Conservation (phyloP, 2,329 filamentous ascomycete genomes). For the Zymoseptoria pseudotritici region DNA sequence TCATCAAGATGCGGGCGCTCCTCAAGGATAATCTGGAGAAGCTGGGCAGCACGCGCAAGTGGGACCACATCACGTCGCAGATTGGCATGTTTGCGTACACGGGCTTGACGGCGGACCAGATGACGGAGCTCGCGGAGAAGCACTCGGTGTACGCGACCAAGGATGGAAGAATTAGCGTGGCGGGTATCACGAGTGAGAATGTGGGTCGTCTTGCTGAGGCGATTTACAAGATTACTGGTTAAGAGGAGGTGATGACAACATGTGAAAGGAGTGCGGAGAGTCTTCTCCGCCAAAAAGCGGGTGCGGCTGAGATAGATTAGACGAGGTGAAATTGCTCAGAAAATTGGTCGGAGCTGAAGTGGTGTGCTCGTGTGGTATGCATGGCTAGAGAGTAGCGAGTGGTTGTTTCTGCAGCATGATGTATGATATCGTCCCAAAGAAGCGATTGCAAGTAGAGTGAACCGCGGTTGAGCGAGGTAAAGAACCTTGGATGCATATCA, state of each 20-base stretch:
- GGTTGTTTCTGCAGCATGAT: no score
- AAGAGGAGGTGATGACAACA: slow-evolving; percentile 6
- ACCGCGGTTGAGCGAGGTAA: no score
- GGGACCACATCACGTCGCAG: slow-evolving; percentile 96
- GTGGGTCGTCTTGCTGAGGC: slow-evolving; percentile 73
- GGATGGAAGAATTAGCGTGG: slow-evolving; percentile 79
- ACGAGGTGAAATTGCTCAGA: no score
- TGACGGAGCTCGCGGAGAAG: slow-evolving; percentile 85
- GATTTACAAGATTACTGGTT: slow-evolving; percentile 75
- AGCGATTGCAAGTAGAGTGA: no score
- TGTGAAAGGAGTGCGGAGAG: no score
- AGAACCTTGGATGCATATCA: background rate
- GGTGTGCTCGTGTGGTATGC: no score
- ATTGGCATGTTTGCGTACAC: slow-evolving; percentile 99
- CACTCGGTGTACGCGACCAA: slow-evolving; percentile 97
- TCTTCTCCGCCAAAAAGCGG: no score
- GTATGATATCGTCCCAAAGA: no score
- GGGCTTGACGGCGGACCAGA: slow-evolving; percentile 81
- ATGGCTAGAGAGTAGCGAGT: no score
- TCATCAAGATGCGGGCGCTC: slow-evolving; percentile 94
- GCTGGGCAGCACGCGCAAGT: slow-evolving; percentile 92
- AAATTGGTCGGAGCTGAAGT: no score
- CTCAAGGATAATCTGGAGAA: slow-evolving; percentile 93
- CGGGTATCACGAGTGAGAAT: slow-evolving; percentile 73
- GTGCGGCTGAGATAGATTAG: no score